Conservation (phyloP, 768 basidiomycete genomes). For the Tricholoma bakamatsutake region DNA sequence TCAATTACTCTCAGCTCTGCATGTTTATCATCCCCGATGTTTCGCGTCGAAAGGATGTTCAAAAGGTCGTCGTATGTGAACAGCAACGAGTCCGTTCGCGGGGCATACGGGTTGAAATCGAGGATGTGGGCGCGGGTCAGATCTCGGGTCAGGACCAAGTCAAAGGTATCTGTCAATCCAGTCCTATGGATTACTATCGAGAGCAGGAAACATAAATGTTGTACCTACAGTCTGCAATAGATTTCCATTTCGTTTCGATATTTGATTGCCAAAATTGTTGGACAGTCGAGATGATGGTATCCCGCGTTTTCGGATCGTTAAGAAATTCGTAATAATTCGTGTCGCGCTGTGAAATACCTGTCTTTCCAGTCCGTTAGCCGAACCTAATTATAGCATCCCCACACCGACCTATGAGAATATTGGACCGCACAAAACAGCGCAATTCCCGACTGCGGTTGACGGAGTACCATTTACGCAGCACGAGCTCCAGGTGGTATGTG, state of each 20-base stretch:
- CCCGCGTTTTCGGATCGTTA: constrained; percentile 52
- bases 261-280: constrained; percentile 61
- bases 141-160: constrained; percentile 82
- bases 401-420: constrained; percentile 63
- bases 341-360: constrained; percentile 87
- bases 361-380: background rate
- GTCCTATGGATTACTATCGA: background rate
- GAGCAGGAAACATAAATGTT: background rate
- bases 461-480: constrained; percentile 87
- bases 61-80: constrained; percentile 79
- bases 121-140: constrained; percentile 71
- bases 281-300: constrained; percentile 47
- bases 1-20: constrained; percentile 63
- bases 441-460: constrained; percentile 82
- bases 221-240: constrained; percentile 59
- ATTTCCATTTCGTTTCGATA: constrained; percentile 54
- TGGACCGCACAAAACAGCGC: constrained; percentile 82
- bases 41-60: constrained; percentile 23
- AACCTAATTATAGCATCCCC: background rate
- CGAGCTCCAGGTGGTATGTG: constrained; percentile 69
- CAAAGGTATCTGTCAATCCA: constrained; percentile 62
- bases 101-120: constrained; percentile 88
- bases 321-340: constrained; percentile 85
- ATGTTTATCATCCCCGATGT: constrained; percentile 3
- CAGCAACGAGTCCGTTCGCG: constrained; percentile 81